Evolutionary conservation across 164 flowering plant species (phyloP).

Genomic region (Pachysandra terminalis): DNA sequence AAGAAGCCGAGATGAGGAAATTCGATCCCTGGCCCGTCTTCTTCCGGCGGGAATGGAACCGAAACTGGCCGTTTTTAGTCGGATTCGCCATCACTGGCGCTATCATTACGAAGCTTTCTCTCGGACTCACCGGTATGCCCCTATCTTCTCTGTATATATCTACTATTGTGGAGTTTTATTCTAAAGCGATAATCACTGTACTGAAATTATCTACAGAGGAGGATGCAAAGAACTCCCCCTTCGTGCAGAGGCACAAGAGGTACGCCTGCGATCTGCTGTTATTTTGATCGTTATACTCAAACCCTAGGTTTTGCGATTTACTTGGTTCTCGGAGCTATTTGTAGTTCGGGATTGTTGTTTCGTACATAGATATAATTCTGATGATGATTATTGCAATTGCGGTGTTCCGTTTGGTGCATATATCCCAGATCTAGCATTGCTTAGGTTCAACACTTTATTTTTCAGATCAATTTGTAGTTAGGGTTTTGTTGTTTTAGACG

Average conservation of each 20-base stretch:
- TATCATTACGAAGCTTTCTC: slow-evolving; percentile 40
- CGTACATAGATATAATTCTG: neutral
- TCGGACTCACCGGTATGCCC: slow-evolving; percentile 35
- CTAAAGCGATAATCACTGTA: neutral
- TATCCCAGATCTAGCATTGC: too few relatives aligned
- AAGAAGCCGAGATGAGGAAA: neutral
- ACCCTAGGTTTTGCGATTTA: neutral
- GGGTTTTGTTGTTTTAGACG: too few relatives aligned
- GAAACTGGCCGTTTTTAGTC: slow-evolving; percentile 51
- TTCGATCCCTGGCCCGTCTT: slow-evolving; percentile 35
- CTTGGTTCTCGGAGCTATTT: neutral
- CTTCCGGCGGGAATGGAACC: slow-evolving; percentile 40
- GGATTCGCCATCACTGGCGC: slow-evolving; percentile 48
- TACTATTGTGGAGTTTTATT: neutral
- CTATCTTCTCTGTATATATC: neutral
- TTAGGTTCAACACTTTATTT: too few relatives aligned
- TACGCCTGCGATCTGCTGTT: neutral
- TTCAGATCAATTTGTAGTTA: too few relatives aligned
- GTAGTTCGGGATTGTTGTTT: neutral
- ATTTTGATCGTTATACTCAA: neutral
- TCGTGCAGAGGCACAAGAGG: slow-evolving; percentile 38
- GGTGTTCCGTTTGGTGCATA: too few relatives aligned
- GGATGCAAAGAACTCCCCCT: slow-evolving; percentile 35
- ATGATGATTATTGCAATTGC: neutral
- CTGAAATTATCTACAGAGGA: slow-evolving; percentile 28